These are phyloP conservation scores for Steccherinum ochraceum DNA, from an alignment of 768 basidiomycete genomes.

Conservation along the genomic window DNA sequence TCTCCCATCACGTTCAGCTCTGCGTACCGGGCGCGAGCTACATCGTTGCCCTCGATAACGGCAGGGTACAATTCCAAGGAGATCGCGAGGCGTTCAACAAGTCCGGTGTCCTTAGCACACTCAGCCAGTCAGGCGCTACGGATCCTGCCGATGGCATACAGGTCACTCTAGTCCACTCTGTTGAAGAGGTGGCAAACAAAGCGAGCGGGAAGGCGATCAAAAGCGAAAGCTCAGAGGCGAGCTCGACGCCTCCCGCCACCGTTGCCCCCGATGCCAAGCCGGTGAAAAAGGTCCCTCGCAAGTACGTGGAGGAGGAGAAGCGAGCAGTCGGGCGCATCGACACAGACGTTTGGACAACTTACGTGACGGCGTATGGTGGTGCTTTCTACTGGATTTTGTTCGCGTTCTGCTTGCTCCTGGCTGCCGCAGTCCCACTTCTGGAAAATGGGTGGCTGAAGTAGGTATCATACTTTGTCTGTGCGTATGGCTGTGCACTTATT, in stretches of 20 bases:
- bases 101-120: conserved; percentile 59
- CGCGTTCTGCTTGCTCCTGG: conserved; percentile 25
- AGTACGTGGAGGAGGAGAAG: conserved; percentile 68
- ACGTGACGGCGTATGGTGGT: conserved; percentile 35
- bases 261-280: conserved; percentile 20
- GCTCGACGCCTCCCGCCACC: conserved; percentile 31
- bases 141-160: conserved; percentile 41
- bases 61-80: conserved; percentile 73
- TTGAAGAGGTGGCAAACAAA: conserved; percentile 27
- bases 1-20: conserved; percentile 92
- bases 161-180: conserved; percentile 27
- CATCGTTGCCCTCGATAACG: conserved; percentile 79
- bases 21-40: conserved; percentile 76
- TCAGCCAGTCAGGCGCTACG: conserved; percentile 50
- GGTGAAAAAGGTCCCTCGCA: conserved; percentile 60
- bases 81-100: conserved; percentile 52
- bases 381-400: conserved; percentile 35
- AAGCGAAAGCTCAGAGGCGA: conserved; percentile 32
- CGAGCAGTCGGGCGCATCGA: conserved; percentile 43
- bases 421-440: conserved; percentile 35
- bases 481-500: conserved; percentile 14
- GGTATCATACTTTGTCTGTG: conserved; percentile 11
- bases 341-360: conserved; percentile 38
- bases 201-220: conserved; percentile 15
- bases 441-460: conserved; percentile 43